Percentiles rank a stretch among this genome's conserved stretches.
phyloP scores from a whole-genome alignment of 768 basidiomycete species.

The Rhodosporidiobolus odoratus region DNA sequence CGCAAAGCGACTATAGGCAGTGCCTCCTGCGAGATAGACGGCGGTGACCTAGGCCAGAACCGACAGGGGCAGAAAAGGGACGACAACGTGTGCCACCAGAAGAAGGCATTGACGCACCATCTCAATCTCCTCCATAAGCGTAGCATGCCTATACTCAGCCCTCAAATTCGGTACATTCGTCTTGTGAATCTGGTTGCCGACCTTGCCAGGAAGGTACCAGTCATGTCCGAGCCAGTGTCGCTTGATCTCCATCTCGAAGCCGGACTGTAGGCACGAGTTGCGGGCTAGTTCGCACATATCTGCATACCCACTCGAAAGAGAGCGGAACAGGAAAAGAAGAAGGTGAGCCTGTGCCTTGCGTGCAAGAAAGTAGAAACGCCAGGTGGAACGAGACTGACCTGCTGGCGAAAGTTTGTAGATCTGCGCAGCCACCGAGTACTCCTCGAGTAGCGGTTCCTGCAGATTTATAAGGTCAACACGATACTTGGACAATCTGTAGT shows the following conservation, averaged over 20 bases:
- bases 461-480: accelerated
- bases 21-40: too few species aligned
- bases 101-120: conserved; percentile 26
- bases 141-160: conserved; percentile 83
- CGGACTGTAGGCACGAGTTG: conserved; percentile 92
- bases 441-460: conserved; percentile 88
- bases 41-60: too few species aligned
- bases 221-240: conserved; percentile 83
- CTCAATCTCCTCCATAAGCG: conserved; percentile 73
- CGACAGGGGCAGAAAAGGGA: neutral
- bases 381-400: conserved; percentile 23
- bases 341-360: neutral
- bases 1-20: too few species aligned
- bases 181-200: conserved; percentile 96
- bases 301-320: neutral
- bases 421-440: conserved; percentile 97
- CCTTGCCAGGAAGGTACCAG: conserved; percentile 88
- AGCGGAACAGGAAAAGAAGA: neutral
- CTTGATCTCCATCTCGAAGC: conserved; percentile 98
- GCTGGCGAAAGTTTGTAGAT: conserved; percentile 88
- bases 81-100: too few species aligned
- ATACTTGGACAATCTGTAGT: too few species aligned
- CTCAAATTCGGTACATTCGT: conserved; percentile 96
- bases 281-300: conserved; percentile 90
- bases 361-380: neutral